phyloP scores from a whole-genome alignment of 2,329 filamentous ascomycete species.

The Penicillium nordicum region DNA sequence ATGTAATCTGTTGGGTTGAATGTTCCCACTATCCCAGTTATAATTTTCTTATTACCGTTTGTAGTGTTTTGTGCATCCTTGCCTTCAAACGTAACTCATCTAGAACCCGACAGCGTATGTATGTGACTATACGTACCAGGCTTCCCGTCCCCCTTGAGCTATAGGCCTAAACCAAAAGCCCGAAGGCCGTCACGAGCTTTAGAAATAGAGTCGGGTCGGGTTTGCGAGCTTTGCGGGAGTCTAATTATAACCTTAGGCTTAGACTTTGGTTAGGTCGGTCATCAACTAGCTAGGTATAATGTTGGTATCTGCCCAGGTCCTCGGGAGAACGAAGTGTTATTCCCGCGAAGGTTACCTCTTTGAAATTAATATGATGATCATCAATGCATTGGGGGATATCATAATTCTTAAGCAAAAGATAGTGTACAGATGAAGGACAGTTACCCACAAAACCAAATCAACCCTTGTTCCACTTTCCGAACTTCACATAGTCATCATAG shows the following conservation, averaged over 20 bases:
- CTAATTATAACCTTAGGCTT: too few relatives aligned
- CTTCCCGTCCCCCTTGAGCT: too few relatives aligned
- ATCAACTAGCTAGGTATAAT: too few relatives aligned
- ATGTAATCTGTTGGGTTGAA: neutral
- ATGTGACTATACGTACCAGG: too few relatives aligned
- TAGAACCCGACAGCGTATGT: neutral
- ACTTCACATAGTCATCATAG: slow-evolving; percentile 51
- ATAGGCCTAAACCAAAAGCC: too few relatives aligned
- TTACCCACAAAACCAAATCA: slow-evolving; percentile 20
- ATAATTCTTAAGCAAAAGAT: slow-evolving; percentile 19
- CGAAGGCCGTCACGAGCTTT: too few relatives aligned
- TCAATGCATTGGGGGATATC: slow-evolving; percentile 28
- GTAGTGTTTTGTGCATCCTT: neutral
- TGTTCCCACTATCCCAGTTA: neutral
- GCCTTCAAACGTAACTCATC: neutral
- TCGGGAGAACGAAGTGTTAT: too few relatives aligned
- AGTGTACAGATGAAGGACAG: slow-evolving; percentile 17
- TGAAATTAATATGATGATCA: slow-evolving; percentile 9
- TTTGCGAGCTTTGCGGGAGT: too few relatives aligned
- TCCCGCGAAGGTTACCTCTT: too few relatives aligned
- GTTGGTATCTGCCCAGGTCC: too few relatives aligned
- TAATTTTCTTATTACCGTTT: neutral
- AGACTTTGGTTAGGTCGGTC: too few relatives aligned
- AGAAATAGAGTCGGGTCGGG: too few relatives aligned
- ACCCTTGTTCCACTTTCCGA: slow-evolving; percentile 48